Evolutionary conservation across 2,329 filamentous ascomycete genomes (phyloP).

Genomic region (Xylaria sp.): DNA sequence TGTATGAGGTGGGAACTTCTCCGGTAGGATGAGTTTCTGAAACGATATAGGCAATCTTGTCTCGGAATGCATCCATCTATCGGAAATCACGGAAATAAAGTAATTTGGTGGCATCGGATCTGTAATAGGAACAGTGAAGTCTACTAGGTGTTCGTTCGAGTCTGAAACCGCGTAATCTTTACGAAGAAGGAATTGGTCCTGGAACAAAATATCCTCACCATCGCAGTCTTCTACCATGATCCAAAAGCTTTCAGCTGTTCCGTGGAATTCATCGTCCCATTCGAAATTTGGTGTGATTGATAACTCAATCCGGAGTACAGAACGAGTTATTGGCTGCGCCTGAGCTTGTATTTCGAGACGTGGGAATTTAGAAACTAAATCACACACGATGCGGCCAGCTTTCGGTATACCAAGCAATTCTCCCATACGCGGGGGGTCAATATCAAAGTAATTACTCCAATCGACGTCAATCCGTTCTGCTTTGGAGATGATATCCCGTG

Average conservation of each 20-base stretch:
- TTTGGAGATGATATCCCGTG: constrained; percentile 88
- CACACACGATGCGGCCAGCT: constrained; percentile 85
- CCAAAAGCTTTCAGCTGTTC: constrained; percentile 92
- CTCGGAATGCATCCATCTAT: constrained; percentile 98
- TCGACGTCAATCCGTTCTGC: constrained; percentile 94
- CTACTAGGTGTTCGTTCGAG: constrained; percentile 91
- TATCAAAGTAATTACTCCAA: constrained; percentile 93
- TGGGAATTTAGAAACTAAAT: constrained; percentile 90
- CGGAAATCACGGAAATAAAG: constrained; percentile 93
- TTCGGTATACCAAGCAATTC: constrained; percentile 92
- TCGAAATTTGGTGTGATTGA: constrained; percentile 94
- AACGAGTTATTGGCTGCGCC: constrained; percentile 93
- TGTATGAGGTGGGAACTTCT: constrained; percentile 95
- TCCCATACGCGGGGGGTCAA: constrained; percentile 96
- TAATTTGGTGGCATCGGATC: constrained; percentile 99
- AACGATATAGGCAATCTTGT: constrained; percentile 94
- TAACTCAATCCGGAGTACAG: constrained; percentile 89
- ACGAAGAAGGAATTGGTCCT: constrained; percentile 92
- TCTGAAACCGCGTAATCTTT: constrained; percentile 88
- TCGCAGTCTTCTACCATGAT: constrained; percentile 97
- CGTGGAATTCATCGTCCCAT: constrained; percentile 93
- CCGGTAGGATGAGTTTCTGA: constrained; percentile 91
- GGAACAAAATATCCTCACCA: constrained; percentile 93
- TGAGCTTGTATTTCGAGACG: constrained; percentile 92
- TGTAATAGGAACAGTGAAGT: constrained; percentile 95